Evolutionary conservation across 1,284 basidiomycete genomes (phyloP).

Genomic region (Takashimella tepidaria): DNA sequence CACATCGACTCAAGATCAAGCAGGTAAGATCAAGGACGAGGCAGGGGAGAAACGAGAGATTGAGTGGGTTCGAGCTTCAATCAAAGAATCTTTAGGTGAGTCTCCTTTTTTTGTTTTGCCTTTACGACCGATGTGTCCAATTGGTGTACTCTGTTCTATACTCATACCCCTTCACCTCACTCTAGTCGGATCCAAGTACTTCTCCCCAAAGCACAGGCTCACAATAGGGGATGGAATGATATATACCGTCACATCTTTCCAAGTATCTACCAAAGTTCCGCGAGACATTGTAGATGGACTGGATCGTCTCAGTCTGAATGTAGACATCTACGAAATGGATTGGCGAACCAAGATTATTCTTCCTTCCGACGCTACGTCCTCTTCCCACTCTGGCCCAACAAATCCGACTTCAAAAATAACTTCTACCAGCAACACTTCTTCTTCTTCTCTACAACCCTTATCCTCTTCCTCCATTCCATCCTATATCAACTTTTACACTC

Average conservation of each 20-base stretch:
- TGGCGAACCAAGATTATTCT: constrained; percentile 34
- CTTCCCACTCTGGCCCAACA: constrained; percentile 38
- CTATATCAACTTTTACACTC: constrained; percentile 47
- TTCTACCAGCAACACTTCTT: background rate
- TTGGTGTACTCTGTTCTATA: no score
- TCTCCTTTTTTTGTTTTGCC: background rate
- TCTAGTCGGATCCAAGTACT: constrained; percentile 67
- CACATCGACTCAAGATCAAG: no score
- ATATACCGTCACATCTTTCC: constrained; percentile 55
- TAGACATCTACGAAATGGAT: constrained; percentile 40
- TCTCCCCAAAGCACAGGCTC: constrained; percentile 59
- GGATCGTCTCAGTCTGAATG: constrained; percentile 45
- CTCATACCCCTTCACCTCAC: no score
- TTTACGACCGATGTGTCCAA: no score
- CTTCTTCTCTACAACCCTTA: no score
- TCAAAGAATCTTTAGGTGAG: constrained; percentile 48
- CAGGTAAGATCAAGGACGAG: background rate
- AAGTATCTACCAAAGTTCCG: constrained; percentile 50
- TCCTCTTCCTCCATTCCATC: constrained; percentile 28
- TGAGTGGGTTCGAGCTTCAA: constrained; percentile 47
- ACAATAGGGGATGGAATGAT: constrained; percentile 61
- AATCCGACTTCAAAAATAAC: constrained; percentile 21
- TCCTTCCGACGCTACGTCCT: constrained; percentile 40
- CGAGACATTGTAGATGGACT: constrained; percentile 59
- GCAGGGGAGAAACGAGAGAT: constrained; percentile 31